Base-by-base conservation (phyloP, 2,329 filamentous ascomycete genomes). In the Xylariaceae sp. region DNA sequence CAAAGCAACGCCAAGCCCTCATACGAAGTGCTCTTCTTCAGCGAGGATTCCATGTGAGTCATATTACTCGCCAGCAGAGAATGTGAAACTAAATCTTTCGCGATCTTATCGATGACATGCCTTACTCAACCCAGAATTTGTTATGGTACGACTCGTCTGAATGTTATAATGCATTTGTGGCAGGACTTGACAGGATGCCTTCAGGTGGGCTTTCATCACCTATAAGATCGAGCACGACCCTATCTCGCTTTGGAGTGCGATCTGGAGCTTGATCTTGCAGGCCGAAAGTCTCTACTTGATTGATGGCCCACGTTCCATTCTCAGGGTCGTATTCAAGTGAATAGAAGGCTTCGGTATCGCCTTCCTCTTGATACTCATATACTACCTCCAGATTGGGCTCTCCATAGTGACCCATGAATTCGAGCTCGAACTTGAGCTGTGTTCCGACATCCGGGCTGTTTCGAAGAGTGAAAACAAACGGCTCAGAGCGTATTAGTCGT, bases 341-440 rank as follows among this genome's bases (percentile, higher is more conserved):
- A 36, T 66, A 65, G 42, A 56, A 22, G 0, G 44, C 18, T 35
- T 58, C 43, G 5, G 15, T 32, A 14, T 49, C 53, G 1, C 42
- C 39, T 2, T 56, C 49, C 3, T 36, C 52, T 1, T 40, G 39
- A 19, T 59, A 58, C 14, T 48, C 45, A 42, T 63, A 58, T 11
- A 39, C 41, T 36, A 69, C 49, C 43, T 67, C 63, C 33, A 75
- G 42, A 35, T 69, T 70, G 0, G 72, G 72, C 53, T 76, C 73
- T 2, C 66, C 64, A 30, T 75, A 76, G 45, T 76, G 66, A 0
- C 74, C 72, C 70, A 76, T 76, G 10, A 76, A 75, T 52, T 75
- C 68, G 3, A 76, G 56, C 18, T 71, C 67, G 0, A 75, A 55
- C n/a, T 63, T 67, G 17, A 73, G 44, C 3, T 59, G 30, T 3